Percentiles rank a stretch among this genome's conserved stretches.
Evolutionary conservation across 306 rosid genomes (phyloP).

Genomic region (Cajanus cajan): DNA sequence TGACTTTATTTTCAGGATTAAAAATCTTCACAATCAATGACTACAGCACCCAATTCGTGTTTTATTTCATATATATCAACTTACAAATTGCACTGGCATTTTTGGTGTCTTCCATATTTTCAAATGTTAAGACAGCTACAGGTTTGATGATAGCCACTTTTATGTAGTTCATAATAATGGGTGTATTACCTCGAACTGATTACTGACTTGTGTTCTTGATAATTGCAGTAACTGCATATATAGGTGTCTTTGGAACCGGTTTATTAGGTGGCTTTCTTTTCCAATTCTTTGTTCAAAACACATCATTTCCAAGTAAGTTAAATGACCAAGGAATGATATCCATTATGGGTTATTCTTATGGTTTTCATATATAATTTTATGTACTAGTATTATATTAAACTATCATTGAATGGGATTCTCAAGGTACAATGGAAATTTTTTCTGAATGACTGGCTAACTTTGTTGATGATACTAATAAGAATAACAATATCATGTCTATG

Average conservation of each 20-base stretch:
- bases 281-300: slow-evolving; percentile 48
- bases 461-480: neutral
- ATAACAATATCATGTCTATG: neutral
- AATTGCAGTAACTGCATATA: slow-evolving; percentile 64
- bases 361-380: slow-evolving; percentile 4
- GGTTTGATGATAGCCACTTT: slow-evolving; percentile 51
- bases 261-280: slow-evolving; percentile 74
- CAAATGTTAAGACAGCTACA: slow-evolving; percentile 74
- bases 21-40: slow-evolving; percentile 73
- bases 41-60: slow-evolving; percentile 79
- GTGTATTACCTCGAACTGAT: neutral
- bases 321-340: slow-evolving; percentile 2
- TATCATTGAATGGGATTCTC: neutral
- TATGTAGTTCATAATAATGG: neutral
- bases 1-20: slow-evolving; percentile 59
- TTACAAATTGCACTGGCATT: slow-evolving; percentile 77
- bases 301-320: slow-evolving; percentile 74
- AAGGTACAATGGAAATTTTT: neutral
- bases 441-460: neutral
- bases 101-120: slow-evolving; percentile 63
- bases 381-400: neutral
- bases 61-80: slow-evolving; percentile 76
- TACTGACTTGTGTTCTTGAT: slow-evolving; percentile 28
- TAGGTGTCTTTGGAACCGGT: slow-evolving; percentile 77
- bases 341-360: neutral